Conservation (phyloP, 495 filamentous ascomycete genomes). For the Aspergillus haitiensis region DNA sequence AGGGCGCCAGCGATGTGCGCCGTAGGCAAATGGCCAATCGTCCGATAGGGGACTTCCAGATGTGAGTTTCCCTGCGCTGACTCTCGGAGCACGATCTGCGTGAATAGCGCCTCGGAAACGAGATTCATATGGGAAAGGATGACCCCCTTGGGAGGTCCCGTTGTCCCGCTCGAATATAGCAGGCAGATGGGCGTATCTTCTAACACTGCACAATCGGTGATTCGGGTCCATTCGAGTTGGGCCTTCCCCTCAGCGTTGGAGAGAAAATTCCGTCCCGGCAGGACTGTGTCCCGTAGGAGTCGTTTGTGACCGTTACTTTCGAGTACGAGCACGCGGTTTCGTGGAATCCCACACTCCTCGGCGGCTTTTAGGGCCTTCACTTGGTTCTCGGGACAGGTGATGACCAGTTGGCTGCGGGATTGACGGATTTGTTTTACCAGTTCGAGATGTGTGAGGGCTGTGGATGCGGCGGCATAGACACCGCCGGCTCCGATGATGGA, state of each 20-base stretch:
- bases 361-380: constrained; percentile 16
- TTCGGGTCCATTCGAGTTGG: constrained; percentile 17
- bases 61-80: constrained; percentile 57
- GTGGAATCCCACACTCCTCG: constrained; percentile 8
- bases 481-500: constrained; percentile 22
- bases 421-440: constrained; percentile 13
- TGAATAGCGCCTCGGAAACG: constrained; percentile 58
- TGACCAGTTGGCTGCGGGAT: constrained; percentile 14
- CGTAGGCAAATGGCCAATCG: constrained; percentile 80
- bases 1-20: constrained; percentile 32
- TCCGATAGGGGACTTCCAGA: constrained; percentile 51
- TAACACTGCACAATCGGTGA: constrained; percentile 12
- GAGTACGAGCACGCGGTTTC: constrained; percentile 15
- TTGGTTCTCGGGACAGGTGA: constrained; percentile 17
- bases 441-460: constrained; percentile 16
- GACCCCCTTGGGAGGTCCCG: constrained; percentile 80
- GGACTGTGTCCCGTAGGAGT: constrained; percentile 5
- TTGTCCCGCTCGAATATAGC: constrained; percentile 57
- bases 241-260: not conserved
- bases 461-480: constrained; percentile 21
- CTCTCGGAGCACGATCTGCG: constrained; percentile 53
- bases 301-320: constrained; percentile 20
- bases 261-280: constrained; percentile 12
- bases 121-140: constrained; percentile 75
- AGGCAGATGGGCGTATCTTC: constrained; percentile 18